phyloP scores from a whole-genome alignment of 306 rosid species.

The Styphnolobium japonicum region DNA sequence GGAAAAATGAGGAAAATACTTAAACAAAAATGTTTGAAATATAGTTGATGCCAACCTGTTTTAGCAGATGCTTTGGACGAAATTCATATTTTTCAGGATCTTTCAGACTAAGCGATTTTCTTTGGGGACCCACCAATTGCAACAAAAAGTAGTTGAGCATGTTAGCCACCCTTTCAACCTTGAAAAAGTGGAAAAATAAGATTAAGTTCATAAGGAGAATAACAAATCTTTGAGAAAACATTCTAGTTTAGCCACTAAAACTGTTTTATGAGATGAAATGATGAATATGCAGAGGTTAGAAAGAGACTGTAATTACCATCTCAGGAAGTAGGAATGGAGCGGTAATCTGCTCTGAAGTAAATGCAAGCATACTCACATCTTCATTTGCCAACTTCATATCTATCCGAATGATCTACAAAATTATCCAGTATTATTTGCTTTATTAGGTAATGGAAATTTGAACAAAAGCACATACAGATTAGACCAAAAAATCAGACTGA shows the following conservation, averaged over 20 bases:
- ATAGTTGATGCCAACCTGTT: conserved; percentile 63
- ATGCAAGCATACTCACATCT: conserved; percentile 94
- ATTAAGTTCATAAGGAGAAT: neutral
- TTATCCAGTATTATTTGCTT: conserved; percentile 8
- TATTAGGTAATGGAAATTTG: conserved; percentile 27
- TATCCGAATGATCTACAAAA: conserved; percentile 78
- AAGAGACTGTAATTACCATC: conserved; percentile 59
- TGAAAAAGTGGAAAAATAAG: conserved; percentile 17
- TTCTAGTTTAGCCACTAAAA: neutral
- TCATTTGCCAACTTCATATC: conserved; percentile 98
- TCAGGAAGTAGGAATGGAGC: conserved; percentile 97
- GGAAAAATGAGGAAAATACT: neutral
- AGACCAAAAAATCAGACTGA: conserved; percentile 39
- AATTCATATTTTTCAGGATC: conserved; percentile 98
- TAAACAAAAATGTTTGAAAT: neutral
- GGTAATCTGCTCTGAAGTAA: conserved; percentile 94
- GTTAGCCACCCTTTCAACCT: conserved; percentile 99
- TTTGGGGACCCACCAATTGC: conserved; percentile 97
- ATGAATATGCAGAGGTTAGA: conserved; percentile 7
- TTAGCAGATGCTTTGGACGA: conserved; percentile 89
- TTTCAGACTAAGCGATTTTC: conserved; percentile 90
- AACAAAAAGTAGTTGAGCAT: conserved; percentile 96
- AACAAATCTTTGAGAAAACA: conserved; percentile 7
- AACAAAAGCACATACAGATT: conserved; percentile 12
- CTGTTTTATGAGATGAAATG: neutral